A percentile compares a stretch with the other conserved stretches of the same genome.
phyloP scores from a whole-genome alignment of 2,329 filamentous ascomycete species.

The Penicillium sp. region DNA sequence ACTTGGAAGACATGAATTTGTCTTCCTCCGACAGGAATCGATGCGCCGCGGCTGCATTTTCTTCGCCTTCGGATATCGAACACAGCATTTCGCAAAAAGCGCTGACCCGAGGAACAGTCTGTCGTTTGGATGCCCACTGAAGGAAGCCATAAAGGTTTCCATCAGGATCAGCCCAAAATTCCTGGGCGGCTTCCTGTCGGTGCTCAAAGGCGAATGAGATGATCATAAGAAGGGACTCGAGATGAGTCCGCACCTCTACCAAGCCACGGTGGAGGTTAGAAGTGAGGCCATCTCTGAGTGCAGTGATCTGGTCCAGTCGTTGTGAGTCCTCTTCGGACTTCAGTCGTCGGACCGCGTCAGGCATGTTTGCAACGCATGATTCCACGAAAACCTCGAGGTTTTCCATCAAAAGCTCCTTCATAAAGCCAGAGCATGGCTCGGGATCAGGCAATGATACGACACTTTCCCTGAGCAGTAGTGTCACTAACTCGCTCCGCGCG shows the following conservation, averaged over 20 bases:
- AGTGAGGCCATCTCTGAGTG: slow-evolving; percentile 44
- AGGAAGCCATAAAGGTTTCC: slow-evolving; percentile 92
- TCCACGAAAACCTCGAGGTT: slow-evolving; percentile 86
- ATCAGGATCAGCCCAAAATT: slow-evolving; percentile 90
- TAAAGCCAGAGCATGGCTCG: slow-evolving; percentile 66
- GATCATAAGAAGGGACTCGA: slow-evolving; percentile 88
- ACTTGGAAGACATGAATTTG: slow-evolving; percentile 68
- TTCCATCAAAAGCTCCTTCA: slow-evolving; percentile 71
- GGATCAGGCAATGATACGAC: slow-evolving; percentile 66
- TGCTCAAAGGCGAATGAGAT: slow-evolving; percentile 90
- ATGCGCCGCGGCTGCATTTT: slow-evolving; percentile 81
- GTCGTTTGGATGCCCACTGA: slow-evolving; percentile 92
- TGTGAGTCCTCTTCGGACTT: slow-evolving; percentile 89
- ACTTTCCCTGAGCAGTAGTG: slow-evolving; percentile 79
- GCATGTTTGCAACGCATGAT: slow-evolving; percentile 91
- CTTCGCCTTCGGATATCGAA: slow-evolving; percentile 76
- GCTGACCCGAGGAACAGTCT: slow-evolving; percentile 92
- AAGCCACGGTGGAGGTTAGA: slow-evolving; percentile 41
- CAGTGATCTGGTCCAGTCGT: slow-evolving; percentile 46
- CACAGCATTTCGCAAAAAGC: slow-evolving; percentile 97
- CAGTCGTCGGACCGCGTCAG: slow-evolving; percentile 81
- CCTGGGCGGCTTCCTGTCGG: slow-evolving; percentile 76
- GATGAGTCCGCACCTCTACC: slow-evolving; percentile 53
- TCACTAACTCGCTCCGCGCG: slow-evolving; percentile 75
- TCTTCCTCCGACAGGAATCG: slow-evolving; percentile 87